phyloP scores from a whole-genome alignment of 2,329 filamentous ascomycete genomes.

The Aspergillus pseudoglaucus region DNA sequence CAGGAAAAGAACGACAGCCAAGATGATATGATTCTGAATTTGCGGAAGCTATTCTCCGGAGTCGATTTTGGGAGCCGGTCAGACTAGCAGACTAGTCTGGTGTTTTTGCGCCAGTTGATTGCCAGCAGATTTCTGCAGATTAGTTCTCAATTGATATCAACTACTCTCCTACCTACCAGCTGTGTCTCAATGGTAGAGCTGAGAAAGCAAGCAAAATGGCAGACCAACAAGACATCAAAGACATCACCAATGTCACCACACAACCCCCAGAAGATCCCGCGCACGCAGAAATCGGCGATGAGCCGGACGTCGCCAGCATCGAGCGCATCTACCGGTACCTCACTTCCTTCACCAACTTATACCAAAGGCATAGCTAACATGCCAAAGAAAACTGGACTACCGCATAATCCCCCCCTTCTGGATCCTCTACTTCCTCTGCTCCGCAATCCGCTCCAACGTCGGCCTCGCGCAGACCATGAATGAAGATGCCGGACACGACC shows the following conservation, averaged over 20 bases:
- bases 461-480: slow-evolving; percentile 97
- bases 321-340: slow-evolving; percentile 34
- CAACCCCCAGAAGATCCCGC: background rate
- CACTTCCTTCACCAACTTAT: background rate
- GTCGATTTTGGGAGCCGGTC: too few species aligned
- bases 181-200: too few species aligned
- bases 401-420: slow-evolving; percentile 69
- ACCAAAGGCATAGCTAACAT: background rate
- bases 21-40: too few species aligned
- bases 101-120: too few species aligned
- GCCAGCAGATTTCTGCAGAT: too few species aligned
- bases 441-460: slow-evolving; percentile 84
- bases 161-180: too few species aligned
- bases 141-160: too few species aligned
- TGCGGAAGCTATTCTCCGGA: too few species aligned
- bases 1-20: too few species aligned
- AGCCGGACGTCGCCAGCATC: slow-evolving; percentile 17
- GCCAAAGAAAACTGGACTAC: slow-evolving; percentile 49
- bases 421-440: slow-evolving; percentile 86
- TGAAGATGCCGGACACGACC: slow-evolving; percentile 59
- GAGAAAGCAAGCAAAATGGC: too few species aligned
- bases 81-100: too few species aligned
- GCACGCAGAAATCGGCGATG: slow-evolving; percentile 15
- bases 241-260: background rate
- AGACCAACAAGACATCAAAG: background rate